Evolutionary conservation across 345 rosid genomes (phyloP).

Genomic region (Anastatica hierochuntica): DNA sequence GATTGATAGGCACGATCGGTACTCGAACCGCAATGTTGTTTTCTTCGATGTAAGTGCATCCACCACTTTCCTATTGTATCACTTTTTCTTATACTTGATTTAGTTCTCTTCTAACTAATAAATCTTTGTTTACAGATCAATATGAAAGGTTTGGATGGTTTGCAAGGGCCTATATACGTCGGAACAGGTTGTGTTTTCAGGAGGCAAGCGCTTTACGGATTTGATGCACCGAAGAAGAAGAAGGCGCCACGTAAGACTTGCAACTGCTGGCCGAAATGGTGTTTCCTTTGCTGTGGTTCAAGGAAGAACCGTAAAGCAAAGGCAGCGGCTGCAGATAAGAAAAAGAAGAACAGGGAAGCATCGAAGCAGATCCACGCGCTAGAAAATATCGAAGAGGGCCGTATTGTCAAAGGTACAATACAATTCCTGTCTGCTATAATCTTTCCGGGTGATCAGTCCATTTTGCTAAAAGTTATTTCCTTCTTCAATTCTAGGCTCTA

Average conservation of each 20-base stretch:
- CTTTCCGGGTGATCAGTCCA: background rate
- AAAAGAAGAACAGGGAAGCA: conserved; percentile 73
- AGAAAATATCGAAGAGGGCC: conserved; percentile 84
- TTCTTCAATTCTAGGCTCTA: conserved; percentile 34
- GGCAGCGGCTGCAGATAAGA: conserved; percentile 43
- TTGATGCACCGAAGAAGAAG: conserved; percentile 85
- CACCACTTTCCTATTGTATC: background rate
- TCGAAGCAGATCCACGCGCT: conserved; percentile 97
- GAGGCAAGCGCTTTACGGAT: conserved; percentile 89
- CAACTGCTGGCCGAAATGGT: conserved; percentile 98
- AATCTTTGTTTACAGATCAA: conserved; percentile 54
- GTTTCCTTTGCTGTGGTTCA: conserved; percentile 60
- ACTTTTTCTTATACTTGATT: background rate
- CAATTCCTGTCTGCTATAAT: background rate
- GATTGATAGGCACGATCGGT: conserved; percentile 92
- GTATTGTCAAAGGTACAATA: conserved; percentile 16
- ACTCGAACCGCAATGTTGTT: conserved; percentile 92
- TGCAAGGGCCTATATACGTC: conserved; percentile 97
- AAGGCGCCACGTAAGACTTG: conserved; percentile 89
- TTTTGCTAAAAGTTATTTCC: conserved; percentile 28
- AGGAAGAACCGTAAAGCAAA: conserved; percentile 68
- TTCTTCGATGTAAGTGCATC: conserved; percentile 76
- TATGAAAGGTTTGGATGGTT: conserved; percentile 96
- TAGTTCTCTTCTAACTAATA: background rate
- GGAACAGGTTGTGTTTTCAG: conserved; percentile 98